Evolutionary conservation across 768 basidiomycete species (phyloP).

Genomic region (Pleurotus tuoliensis): DNA sequence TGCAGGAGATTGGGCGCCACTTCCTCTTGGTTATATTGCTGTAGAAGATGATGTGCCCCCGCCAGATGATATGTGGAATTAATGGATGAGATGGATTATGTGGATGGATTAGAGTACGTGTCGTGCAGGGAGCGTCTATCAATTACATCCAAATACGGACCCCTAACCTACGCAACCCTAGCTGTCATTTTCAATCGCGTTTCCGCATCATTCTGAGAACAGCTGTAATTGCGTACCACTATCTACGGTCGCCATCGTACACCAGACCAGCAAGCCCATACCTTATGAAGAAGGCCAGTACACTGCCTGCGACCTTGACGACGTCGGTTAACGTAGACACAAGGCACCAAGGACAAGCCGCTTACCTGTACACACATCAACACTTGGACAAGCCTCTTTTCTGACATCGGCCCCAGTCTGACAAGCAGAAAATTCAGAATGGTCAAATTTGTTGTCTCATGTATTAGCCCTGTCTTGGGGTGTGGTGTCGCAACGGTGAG

Average conservation of each 20-base stretch:
- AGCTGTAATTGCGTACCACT: slow-evolving; percentile 11
- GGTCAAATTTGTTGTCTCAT: slow-evolving; percentile 83
- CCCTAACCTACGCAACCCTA: too few species aligned
- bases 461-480: slow-evolving; percentile 51
- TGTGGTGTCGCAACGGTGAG: slow-evolving; percentile 62
- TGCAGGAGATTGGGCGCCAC: too few species aligned
- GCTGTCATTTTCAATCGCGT: too few species aligned
- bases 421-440: slow-evolving; percentile 85
- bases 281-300: slow-evolving; percentile 78
- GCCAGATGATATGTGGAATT: too few species aligned
- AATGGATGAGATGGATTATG: too few species aligned
- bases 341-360: slow-evolving; percentile 8
- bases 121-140: too few species aligned
- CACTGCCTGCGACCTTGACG: slow-evolving; percentile 67
- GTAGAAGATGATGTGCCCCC: too few species aligned
- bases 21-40: too few species aligned
- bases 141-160: too few species aligned
- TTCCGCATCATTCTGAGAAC: too few species aligned
- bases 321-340: not conserved
- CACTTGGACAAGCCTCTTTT: slow-evolving; percentile 70
- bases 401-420: slow-evolving; percentile 78
- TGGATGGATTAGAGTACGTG: too few species aligned
- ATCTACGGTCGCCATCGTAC: slow-evolving; percentile 90
- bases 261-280: slow-evolving; percentile 88
- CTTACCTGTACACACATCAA: slow-evolving; percentile 74